Evolutionary conservation across 306 rosid genomes (phyloP), one percentile per base, ranked within the genome.

Genomic region (Alnus glutinosa): DNA sequence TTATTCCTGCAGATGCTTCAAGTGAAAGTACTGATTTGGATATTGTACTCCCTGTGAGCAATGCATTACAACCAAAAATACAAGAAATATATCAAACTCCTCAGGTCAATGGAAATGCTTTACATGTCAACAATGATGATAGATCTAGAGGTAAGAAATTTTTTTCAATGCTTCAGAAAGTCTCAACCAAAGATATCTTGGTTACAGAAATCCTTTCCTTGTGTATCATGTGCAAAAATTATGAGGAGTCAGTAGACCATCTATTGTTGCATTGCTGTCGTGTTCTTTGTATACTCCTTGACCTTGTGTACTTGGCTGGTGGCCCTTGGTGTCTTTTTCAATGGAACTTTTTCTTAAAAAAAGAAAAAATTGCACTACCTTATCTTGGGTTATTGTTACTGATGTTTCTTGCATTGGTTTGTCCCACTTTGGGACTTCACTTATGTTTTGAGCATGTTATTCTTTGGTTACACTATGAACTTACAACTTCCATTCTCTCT

Each of bases 1-100:
- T 61, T 59, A 55, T 67, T 75, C 81, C 66, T 78, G 83, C 83
- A 84, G 89, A 78, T 85, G 73, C 80, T 73, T 61, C 73, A 44
- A 77, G 44, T 71, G 63, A 6, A 39, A 79, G 51, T 30, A 3
- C 79, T 54, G 80, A 68, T 73, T 69, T 72, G 71, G 77, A 37
- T 12, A 28, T 30, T 39, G 34, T 12, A 23, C 75, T 76, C n/a
- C 16, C 54, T 11, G 4, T 74, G 8, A 58, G 5, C 36, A 77
- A 48, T 15, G 72, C 55, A 49, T 57, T 72, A 77, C 87, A 83
- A 50, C 86, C 63, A 4, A 75, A 52, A 32, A 14, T 59, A 16
- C 82, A 81, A 70, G 77, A 70, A 54, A 80, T 75, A 37, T 76
- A 61, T 55, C 81, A 78, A 78, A 70, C 55, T 81, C 79, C 87